Percentiles rank a stretch among this genome's conserved stretches.
These are phyloP conservation scores for Candida gorgasii DNA, from an alignment of 805 yeast species.

Conservation along the genomic window DNA sequence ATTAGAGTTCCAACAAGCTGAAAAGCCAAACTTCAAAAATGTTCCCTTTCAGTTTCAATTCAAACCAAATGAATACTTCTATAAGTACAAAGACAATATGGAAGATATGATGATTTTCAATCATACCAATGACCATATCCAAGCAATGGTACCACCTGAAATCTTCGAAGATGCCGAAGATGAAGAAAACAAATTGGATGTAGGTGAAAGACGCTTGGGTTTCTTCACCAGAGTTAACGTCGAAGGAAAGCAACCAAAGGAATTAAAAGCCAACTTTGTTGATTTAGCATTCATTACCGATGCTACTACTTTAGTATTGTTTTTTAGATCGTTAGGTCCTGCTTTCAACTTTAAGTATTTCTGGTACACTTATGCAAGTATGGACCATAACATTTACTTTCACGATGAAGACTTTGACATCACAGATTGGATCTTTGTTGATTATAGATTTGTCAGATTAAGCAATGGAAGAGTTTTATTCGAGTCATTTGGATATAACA, in stretches of 20 bases:
- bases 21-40: slow-evolving; percentile 19
- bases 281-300: slow-evolving; percentile 25
- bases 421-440: slow-evolving; percentile 38
- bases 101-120: slow-evolving; percentile 18
- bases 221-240: slow-evolving; percentile 34
- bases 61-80: slow-evolving; percentile 27
- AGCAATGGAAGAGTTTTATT: slow-evolving; percentile 37
- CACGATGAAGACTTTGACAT: slow-evolving; percentile 39
- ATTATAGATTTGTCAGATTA: slow-evolving; percentile 31
- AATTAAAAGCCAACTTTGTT: slow-evolving; percentile 17
- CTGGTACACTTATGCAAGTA: slow-evolving; percentile 36
- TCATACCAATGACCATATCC: slow-evolving; percentile 25
- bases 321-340: slow-evolving; percentile 28
- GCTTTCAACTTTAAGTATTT: slow-evolving; percentile 20
- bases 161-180: slow-evolving; percentile 17
- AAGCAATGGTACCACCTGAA: slow-evolving; percentile 17
- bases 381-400: slow-evolving; percentile 37
- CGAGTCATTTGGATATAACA: slow-evolving; percentile 25
- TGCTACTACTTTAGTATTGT: slow-evolving; percentile 31
- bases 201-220: slow-evolving; percentile 29
- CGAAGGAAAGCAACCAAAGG: slow-evolving; percentile 22
- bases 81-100: slow-evolving; percentile 24
- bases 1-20: slow-evolving; percentile 16
- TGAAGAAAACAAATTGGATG: slow-evolving; percentile 16
- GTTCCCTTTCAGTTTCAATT: slow-evolving; percentile 35